A percentile compares a stretch with the other conserved stretches of the same genome.
Conservation (phyloP, 169 alveolate species). For the Cyclospora cayetanensis region DNA sequence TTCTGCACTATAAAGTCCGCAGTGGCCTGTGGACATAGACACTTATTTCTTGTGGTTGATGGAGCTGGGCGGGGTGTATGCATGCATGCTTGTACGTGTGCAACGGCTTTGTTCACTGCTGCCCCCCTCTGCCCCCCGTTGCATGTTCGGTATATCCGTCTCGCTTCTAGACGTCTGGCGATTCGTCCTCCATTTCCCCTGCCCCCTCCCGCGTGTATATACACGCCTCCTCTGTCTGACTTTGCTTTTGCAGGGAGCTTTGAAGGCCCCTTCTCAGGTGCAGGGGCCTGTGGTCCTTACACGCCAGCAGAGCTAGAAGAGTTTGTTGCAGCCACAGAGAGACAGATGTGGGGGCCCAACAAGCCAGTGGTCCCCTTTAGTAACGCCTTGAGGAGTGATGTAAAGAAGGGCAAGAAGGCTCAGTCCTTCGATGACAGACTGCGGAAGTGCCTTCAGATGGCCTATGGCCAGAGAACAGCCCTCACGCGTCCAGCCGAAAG, state of each 20-base stretch:
- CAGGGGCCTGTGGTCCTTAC: neutral
- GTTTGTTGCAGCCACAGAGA: slow-evolving; percentile 3
- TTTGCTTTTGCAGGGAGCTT: neutral
- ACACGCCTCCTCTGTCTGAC: too few species aligned
- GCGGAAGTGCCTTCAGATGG: neutral
- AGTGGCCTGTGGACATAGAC: too few species aligned
- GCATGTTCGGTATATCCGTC: too few species aligned
- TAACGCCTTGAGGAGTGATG: neutral
- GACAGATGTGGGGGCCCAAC: neutral
- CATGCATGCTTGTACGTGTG: too few species aligned
- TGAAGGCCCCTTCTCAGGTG: neutral
- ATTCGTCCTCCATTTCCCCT: too few species aligned
- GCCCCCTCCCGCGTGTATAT: too few species aligned
- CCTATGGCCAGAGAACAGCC: neutral
- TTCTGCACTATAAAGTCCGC: too few species aligned
- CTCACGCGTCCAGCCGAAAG: neutral
- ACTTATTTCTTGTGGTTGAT: too few species aligned
- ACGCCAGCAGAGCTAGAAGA: neutral
- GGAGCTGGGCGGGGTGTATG: too few species aligned
- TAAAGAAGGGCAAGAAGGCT: neutral
- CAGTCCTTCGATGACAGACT: neutral
- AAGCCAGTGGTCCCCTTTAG: neutral
- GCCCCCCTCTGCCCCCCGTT: too few species aligned
- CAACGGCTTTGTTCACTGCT: too few species aligned
- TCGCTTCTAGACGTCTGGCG: too few species aligned